Conservation (phyloP, 169 alveolate genomes). For the Plasmodium knowlesi region DNA sequence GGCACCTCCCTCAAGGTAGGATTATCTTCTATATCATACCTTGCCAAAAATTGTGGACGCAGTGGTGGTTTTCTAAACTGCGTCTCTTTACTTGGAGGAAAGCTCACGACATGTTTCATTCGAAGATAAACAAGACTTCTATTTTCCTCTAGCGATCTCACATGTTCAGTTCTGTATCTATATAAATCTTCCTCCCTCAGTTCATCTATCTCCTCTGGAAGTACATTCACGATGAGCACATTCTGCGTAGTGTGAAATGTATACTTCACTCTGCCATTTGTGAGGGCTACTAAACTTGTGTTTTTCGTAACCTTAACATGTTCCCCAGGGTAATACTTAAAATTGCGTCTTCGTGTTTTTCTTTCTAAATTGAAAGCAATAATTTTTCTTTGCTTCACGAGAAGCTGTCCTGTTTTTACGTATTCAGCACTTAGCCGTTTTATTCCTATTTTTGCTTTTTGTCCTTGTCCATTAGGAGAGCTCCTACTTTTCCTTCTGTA, state of each 20-base stretch:
- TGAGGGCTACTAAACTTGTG: slow-evolving; percentile 81
- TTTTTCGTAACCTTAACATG: slow-evolving; percentile 84
- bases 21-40: slow-evolving; percentile 85
- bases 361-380: slow-evolving; percentile 84
- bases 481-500: slow-evolving; percentile 89
- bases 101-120: slow-evolving; percentile 83
- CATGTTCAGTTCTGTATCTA: slow-evolving; percentile 92
- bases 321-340: slow-evolving; percentile 90
- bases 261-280: slow-evolving; percentile 88
- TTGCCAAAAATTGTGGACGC: slow-evolving; percentile 82
- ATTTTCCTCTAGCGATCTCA: slow-evolving; percentile 88
- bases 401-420: slow-evolving; percentile 84
- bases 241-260: slow-evolving; percentile 87
- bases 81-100: slow-evolving; percentile 34
- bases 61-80: slow-evolving; percentile 85
- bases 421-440: slow-evolving; percentile 89
- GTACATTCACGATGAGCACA: slow-evolving; percentile 86
- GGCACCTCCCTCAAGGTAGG: slow-evolving; percentile 84
- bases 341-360: slow-evolving; percentile 83
- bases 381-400: slow-evolving; percentile 85
- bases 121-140: slow-evolving; percentile 82
- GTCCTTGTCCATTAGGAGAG: slow-evolving; percentile 89
- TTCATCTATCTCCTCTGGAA: slow-evolving; percentile 90
- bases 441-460: slow-evolving; percentile 89
- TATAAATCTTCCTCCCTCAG: slow-evolving; percentile 87